Conservation (phyloP, 495 filamentous ascomycete species). For the Xylaria cubensis region DNA sequence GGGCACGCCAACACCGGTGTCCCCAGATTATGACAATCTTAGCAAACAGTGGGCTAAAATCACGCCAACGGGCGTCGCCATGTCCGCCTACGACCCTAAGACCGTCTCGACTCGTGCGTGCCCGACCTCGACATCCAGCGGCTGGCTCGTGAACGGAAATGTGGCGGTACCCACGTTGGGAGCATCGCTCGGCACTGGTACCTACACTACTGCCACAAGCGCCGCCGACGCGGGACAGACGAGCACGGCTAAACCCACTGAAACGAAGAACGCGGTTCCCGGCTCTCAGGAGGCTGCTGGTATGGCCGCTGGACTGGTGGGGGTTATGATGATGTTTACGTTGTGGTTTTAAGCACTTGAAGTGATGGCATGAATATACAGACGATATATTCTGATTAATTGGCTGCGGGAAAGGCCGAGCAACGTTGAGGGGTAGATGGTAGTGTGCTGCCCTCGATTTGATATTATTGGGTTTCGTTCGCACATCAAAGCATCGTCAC, state of each 20-base stretch:
- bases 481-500: not conserved
- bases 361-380: conserved; percentile 6
- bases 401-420: not conserved
- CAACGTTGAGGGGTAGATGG: not conserved
- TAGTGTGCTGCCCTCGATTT: not conserved
- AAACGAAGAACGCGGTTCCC: conserved; percentile 27
- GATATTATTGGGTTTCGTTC: conserved; percentile 8
- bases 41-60: conserved; percentile 78
- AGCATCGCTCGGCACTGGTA: conserved; percentile 49
- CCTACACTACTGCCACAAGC: conserved; percentile 37
- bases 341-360: conserved; percentile 50
- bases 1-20: conserved; percentile 76
- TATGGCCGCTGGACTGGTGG: conserved; percentile 56
- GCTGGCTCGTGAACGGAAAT: conserved; percentile 76
- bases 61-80: conserved; percentile 69
- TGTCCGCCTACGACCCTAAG: conserved; percentile 66
- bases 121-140: conserved; percentile 69
- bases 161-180: conserved; percentile 73
- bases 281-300: conserved; percentile 38
- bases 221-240: conserved; percentile 30
- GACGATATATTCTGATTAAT: conserved; percentile 16
- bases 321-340: conserved; percentile 60
- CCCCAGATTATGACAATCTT: conserved; percentile 80
- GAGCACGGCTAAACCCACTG: conserved; percentile 29
- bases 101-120: conserved; percentile 69